Evolutionary conservation across 2,329 filamentous ascomycete species (phyloP).

Genomic region (Dothiorella sarmentorum): DNA sequence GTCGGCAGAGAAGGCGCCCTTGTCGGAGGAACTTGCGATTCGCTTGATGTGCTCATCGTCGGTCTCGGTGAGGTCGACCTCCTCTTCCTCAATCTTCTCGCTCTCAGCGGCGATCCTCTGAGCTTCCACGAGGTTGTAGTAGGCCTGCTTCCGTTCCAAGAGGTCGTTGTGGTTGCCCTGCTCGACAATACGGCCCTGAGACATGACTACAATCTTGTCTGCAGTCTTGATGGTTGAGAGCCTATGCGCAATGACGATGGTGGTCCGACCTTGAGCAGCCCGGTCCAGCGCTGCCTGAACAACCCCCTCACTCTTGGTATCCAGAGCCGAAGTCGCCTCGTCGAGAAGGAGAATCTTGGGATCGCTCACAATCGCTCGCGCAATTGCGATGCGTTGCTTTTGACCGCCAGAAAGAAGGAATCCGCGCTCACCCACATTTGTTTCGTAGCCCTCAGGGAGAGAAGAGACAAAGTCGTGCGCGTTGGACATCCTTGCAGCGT

Average conservation of each 20-base stretch:
- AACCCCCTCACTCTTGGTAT: conserved; percentile 88
- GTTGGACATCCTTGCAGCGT: conserved; percentile 81
- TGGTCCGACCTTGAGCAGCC: conserved; percentile 77
- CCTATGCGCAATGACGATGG: conserved; percentile 88
- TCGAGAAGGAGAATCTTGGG: conserved; percentile 86
- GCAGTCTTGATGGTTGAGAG: conserved; percentile 87
- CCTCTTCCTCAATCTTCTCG: conserved; percentile 55
- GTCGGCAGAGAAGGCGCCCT: conserved; percentile 44
- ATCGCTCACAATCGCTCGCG: conserved; percentile 78
- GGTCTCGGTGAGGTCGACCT: conserved; percentile 28
- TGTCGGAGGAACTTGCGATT: conserved; percentile 25
- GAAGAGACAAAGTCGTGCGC: conserved; percentile 80
- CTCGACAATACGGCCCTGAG: conserved; percentile 73
- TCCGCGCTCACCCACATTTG: conserved; percentile 83
- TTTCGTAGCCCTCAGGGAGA: conserved; percentile 83
- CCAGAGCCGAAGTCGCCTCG: conserved; percentile 84
- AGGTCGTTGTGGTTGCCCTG: conserved; percentile 81
- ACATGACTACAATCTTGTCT: conserved; percentile 90
- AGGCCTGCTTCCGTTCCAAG: conserved; percentile 65
- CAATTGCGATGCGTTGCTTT: conserved; percentile 90
- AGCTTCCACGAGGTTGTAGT: conserved; percentile 77
- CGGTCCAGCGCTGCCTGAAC: conserved; percentile 86
- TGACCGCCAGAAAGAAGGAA: conserved; percentile 87
- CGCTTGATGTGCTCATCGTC: conserved; percentile 32
- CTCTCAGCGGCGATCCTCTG: conserved; percentile 69